A percentile compares a stretch with the other conserved stretches of the same genome.
phyloP scores from a whole-genome alignment of 768 basidiomycete species.

The Tricholoma terreum region DNA sequence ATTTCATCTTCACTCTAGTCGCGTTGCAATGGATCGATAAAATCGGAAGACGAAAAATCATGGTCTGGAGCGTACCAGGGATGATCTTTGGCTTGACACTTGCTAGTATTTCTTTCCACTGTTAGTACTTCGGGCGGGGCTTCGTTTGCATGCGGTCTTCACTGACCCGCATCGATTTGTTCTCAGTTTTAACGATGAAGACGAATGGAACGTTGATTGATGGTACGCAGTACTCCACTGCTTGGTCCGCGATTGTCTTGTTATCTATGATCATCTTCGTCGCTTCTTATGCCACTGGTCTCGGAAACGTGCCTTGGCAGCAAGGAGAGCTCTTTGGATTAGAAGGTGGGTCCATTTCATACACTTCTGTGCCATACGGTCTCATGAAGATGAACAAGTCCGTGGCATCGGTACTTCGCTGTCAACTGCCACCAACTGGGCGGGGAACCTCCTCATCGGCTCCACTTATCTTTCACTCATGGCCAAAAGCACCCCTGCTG shows the following conservation, averaged over 20 bases:
- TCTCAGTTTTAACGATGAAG: constrained; percentile 15
- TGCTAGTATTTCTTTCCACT: constrained; percentile 18
- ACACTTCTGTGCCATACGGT: constrained; percentile 27
- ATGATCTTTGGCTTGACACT: constrained; percentile 19
- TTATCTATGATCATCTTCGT: constrained; percentile 83
- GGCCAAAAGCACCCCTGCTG: constrained; percentile 66
- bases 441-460: constrained; percentile 69
- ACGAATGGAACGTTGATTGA: constrained; percentile 61
- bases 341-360: constrained; percentile 43
- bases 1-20: constrained; percentile 74
- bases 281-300: constrained; percentile 74
- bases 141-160: not conserved
- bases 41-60: constrained; percentile 18
- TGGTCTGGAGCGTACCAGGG: constrained; percentile 19
- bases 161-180: not conserved
- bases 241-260: constrained; percentile 70
- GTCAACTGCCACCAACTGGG: constrained; percentile 77
- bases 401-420: constrained; percentile 77
- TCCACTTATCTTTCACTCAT: constrained; percentile 82
- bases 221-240: constrained; percentile 38
- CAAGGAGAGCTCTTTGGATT: constrained; percentile 82
- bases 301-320: constrained; percentile 85
- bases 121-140: not conserved
- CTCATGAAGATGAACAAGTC: constrained; percentile 52
- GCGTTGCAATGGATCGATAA: constrained; percentile 66